Evolutionary conservation across 1,139 yeast genomes (phyloP), one percentile per base, ranked within the genome.

Genomic region (Dujonia santamariae): DNA sequence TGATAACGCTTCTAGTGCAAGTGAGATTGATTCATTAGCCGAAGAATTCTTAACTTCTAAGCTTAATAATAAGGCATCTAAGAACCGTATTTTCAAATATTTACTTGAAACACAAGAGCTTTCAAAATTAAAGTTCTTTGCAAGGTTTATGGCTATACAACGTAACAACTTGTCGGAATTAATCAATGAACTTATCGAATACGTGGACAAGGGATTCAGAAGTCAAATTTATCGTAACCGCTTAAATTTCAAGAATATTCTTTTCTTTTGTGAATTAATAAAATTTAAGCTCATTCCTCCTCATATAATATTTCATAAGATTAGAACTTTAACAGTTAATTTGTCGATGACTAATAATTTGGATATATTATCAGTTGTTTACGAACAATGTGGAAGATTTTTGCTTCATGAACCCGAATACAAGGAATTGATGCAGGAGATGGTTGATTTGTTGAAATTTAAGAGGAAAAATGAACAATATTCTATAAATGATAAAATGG

Each of bases 211-310:
- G 23, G 79, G 80, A 2, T 75, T 85, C 45, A 66, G 84, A 44
- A 67, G 75, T 19, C 87, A 77, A 48, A 65, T 80, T 24, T 68
- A 70, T 42, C 67, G 78, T 19, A 32, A 30, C 12, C 61, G 62
- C 21, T 54, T 81, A 36, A 76, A 77, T 43, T 74, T 79, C 45
- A 71, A 67, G 43, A 78, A 74, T 43, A 72, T 85, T 26, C 65
- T 72, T 24, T 82, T 83, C 42, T 80, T 85, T 43, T 66, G 80
- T 34, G 97, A 90, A 50, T 63, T 88, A 61, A 75, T 83, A 31
- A 86, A 85, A 51, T 90, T 88, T 54, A 78, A 75, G 44, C 55
- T 87, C 45, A 67, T 88, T n/a, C 94, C 95, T 0, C 63, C 67
- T 15, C 83, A 77, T 54, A 67, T 82, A 36, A 68, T 82, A 4